phyloP scores from a whole-genome alignment of 1,284 basidiomycete species.

The Cryptococcus deneoformans region DNA sequence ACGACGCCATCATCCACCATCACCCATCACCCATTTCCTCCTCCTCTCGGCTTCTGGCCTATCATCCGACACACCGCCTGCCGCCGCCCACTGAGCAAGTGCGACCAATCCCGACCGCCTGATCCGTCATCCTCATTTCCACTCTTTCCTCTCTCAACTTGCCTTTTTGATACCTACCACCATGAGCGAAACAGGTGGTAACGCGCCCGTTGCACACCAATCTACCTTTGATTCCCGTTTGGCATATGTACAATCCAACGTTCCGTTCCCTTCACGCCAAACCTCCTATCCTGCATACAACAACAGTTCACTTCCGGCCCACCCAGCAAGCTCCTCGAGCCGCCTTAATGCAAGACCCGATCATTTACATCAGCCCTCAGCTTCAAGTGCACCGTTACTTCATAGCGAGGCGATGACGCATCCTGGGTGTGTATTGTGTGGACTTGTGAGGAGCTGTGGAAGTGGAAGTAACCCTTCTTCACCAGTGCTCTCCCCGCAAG shows the following conservation, averaged over 20 bases:
- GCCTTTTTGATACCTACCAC: not conserved
- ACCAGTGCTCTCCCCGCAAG: slow-evolving; percentile 8
- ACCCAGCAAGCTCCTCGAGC: not conserved
- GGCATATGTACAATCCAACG: slow-evolving; percentile 3
- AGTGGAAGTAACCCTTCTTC: not conserved
- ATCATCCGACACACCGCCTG: too few relatives aligned
- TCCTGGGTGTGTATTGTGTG: slow-evolving; percentile 35
- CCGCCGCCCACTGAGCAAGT: too few relatives aligned
- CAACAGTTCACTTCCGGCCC: not conserved
- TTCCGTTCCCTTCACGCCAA: not conserved
- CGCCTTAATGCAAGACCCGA: not conserved
- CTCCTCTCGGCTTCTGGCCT: too few relatives aligned
- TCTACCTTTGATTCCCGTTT: slow-evolving; percentile 10
- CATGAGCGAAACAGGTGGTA: not conserved
- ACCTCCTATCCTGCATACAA: not conserved
- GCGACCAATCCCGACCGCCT: too few relatives aligned
- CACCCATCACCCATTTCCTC: too few relatives aligned
- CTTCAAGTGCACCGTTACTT: not conserved
- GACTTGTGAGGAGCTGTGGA: slow-evolving; percentile 20
- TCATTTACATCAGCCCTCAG: not conserved
- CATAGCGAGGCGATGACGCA: slow-evolving; percentile 1
- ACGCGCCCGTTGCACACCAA: slow-evolving; percentile 2
- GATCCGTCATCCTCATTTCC: too few relatives aligned
- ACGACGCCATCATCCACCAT: too few relatives aligned
- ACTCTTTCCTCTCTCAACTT: too few relatives aligned